Evolutionary conservation across 192 early-diverging fungal genomes (phyloP).

Genomic region (Lobosporangium transversale): DNA sequence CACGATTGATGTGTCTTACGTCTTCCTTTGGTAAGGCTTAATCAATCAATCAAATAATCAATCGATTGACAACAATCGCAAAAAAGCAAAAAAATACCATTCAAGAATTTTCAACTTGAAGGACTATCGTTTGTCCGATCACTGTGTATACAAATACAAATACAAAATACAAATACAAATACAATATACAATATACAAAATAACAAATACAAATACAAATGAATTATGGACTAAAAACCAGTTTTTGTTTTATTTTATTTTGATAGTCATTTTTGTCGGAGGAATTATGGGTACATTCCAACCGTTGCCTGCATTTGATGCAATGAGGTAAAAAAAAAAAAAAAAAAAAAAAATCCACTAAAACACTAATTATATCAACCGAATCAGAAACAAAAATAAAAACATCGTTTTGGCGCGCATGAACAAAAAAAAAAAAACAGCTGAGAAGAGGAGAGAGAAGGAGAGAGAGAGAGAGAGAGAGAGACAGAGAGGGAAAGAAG

Average conservation of each 20-base stretch:
- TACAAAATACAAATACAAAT: too few species aligned
- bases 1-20: constrained; percentile 38
- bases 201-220: not conserved
- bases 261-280: constrained; percentile 44
- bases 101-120: too few species aligned
- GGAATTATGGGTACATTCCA: constrained; percentile 31
- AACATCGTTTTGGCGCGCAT: too few species aligned
- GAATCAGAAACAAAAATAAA: too few species aligned
- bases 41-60: not conserved
- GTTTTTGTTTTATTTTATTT: not conserved
- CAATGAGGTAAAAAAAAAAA: constrained; percentile 26
- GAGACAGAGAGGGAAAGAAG: too few species aligned
- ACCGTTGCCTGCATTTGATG: constrained; percentile 41
- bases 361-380: too few species aligned
- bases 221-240: not conserved
- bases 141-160: too few species aligned
- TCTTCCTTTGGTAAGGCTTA: constrained; percentile 30
- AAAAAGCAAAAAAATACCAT: constrained; percentile 18
- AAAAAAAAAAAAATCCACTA: too few species aligned
- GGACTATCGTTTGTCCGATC: too few species aligned
- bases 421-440: not conserved
- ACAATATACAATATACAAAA: not conserved
- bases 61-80: not conserved
- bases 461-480: too few species aligned
- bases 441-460: not conserved